Base-by-base conservation (phyloP, 306 rosid genomes). In the Vigna angularis region DNA sequence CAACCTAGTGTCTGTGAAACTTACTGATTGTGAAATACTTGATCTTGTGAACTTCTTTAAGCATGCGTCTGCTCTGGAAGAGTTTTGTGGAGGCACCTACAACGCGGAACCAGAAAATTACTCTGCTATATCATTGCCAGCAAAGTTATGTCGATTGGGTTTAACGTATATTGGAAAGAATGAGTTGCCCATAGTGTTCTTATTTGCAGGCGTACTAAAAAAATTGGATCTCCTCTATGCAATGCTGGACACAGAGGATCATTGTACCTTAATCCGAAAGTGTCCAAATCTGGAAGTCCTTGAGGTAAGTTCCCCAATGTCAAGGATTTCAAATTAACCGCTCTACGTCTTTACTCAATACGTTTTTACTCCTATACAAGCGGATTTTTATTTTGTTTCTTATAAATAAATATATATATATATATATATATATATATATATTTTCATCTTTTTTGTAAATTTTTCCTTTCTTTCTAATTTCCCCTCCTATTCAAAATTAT, bases 201-300 rank as follows among this genome's bases (percentile, higher is more conserved):
- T 84, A 40, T 89, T 65, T 17, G 85, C 95, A 34, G 34, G 80
- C 63, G 74, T 57, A 16, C 91, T 94, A 20, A 92, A 79, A 86
- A 94, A 91, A 72, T 74, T 94, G 87, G 98, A 94, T 75, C 98
- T 94, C 32, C 83, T 92, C 34, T 94, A 87, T 86, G 93, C 98
- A 0, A 65, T 94, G 89, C 87, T 94, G 13, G 92, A 88, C 78
- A 92, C 98, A 0, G 97, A 94, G 44, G 98, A 94, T 75, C 98
- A 94, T 70, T 94, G 98, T 74, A 82, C 57, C 28, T 82, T 94
- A 79, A 90, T 94, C 79, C 88, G 86, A 65, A 88, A 63, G 88
- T 89, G 98, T 82, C 98, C 98, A 74, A 94, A 91, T 85, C 82
- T 94, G 73, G 93, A 85, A 89, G 84, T 89, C 74, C 98, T 94